These are phyloP conservation scores for Dichotomocladium elegans DNA, from an alignment of 371 early-diverging fungal genomes.

Conservation along the genomic window DNA sequence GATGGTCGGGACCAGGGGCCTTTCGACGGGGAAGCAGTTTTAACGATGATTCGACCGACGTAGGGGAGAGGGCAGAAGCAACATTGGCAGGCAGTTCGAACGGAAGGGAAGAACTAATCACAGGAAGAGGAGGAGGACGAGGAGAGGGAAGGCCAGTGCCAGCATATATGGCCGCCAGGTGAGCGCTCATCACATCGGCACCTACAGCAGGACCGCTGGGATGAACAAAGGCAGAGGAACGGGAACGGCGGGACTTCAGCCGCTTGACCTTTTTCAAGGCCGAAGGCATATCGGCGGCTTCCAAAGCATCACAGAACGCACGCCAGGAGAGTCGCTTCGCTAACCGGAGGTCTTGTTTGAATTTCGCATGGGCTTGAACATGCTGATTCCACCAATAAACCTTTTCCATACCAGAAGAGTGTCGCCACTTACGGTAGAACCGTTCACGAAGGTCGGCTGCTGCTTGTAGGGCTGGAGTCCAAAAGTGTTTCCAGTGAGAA, in stretches of 20 bases:
- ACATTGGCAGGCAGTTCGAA: no score
- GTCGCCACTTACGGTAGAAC: background rate
- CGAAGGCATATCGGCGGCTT: background rate
- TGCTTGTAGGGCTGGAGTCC: background rate
- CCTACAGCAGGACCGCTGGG: constrained; percentile 1
- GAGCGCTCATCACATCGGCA: background rate
- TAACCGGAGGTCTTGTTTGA: background rate
- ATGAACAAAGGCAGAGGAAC: background rate
- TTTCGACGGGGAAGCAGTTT: constrained; percentile 4
- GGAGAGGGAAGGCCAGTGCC: no score
- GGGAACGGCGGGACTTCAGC: background rate
- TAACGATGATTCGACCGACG: no score
- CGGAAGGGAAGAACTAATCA: no score
- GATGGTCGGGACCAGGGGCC: constrained; percentile 19
- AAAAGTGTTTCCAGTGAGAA: no score
- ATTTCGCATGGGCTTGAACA: background rate
- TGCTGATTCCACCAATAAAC: background rate
- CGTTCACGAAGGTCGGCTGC: background rate
- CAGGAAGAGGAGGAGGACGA: no score
- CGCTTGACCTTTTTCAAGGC: background rate
- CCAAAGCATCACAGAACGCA: background rate
- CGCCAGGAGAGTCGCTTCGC: background rate
- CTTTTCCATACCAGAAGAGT: background rate
- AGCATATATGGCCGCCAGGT: background rate
- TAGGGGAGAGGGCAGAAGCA: no score